Percentiles rank a stretch among this genome's conserved stretches.
Conservation (phyloP, 495 filamentous ascomycete genomes). For the Zalerion maritima region DNA sequence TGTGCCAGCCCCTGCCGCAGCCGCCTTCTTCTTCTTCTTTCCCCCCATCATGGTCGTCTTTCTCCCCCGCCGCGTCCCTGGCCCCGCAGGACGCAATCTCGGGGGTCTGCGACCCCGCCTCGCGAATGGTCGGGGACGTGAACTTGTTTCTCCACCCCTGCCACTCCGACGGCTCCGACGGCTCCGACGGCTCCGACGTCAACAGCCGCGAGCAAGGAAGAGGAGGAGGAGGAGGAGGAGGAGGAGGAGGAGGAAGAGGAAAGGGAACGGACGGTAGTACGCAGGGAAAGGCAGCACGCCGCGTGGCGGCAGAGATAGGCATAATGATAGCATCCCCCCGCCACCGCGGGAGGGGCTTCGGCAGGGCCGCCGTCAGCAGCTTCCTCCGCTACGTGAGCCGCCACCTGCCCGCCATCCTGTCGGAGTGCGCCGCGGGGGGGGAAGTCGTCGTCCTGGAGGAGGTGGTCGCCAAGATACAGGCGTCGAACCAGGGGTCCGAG, state of each 20-base stretch:
- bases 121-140: conserved; percentile 67
- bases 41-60: not conserved
- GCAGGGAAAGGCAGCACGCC: not conserved
- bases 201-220: conserved; percentile 12
- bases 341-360: conserved; percentile 48
- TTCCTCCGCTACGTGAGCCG: conserved; percentile 52
- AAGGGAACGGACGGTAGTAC: not conserved
- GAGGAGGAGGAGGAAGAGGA: conserved; percentile 6
- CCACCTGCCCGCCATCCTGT: conserved; percentile 35
- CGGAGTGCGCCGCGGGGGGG: conserved; percentile 34
- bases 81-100: conserved; percentile 5
- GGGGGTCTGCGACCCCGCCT: conserved; percentile 33
- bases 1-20: conserved; percentile 31
- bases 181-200: conserved; percentile 1
- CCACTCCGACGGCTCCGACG: conserved; percentile 30
- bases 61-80: not conserved
- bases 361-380: conserved; percentile 45
- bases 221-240: conserved; percentile 14
- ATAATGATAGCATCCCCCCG: conserved; percentile 64
- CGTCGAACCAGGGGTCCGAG: conserved; percentile 23
- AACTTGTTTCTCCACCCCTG: conserved; percentile 60
- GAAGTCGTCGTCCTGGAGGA: conserved; percentile 10
- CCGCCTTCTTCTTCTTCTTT: conserved; percentile 1
- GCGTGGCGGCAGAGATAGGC: conserved; percentile 49
- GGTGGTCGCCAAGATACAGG: conserved; percentile 33